Evolutionary conservation across 2,329 filamentous ascomycete genomes (phyloP).

Genomic region (Neospermospora avenae): DNA sequence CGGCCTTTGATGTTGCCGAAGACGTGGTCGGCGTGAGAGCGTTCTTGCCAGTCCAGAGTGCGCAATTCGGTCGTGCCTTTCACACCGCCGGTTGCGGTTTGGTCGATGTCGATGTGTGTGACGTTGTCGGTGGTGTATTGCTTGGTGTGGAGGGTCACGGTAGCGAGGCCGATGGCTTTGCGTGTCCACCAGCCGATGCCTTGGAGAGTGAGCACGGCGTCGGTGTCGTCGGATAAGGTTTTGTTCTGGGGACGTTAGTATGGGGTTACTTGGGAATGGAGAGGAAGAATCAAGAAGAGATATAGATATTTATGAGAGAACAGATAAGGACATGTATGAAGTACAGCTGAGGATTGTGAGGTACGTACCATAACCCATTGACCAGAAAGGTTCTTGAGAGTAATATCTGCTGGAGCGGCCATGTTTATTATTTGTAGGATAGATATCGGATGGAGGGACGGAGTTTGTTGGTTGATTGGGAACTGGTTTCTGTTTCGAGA

Average conservation of each 20-base stretch:
- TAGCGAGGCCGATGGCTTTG: slow-evolving; percentile 57
- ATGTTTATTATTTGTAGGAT: slow-evolving; percentile 36
- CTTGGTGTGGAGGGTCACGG: slow-evolving; percentile 46
- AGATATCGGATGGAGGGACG: no score
- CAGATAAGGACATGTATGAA: no score
- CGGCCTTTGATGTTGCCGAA: slow-evolving; percentile 57
- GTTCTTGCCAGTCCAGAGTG: slow-evolving; percentile 50
- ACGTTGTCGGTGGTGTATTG: slow-evolving; percentile 42
- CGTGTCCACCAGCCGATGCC: slow-evolving; percentile 56
- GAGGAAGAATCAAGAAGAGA: no score
- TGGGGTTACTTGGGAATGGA: background rate
- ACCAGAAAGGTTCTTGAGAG: slow-evolving; percentile 50
- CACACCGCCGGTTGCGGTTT: slow-evolving; percentile 60
- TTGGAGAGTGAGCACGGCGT: slow-evolving; percentile 57
- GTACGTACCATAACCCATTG: slow-evolving; percentile 48
- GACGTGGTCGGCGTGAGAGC: slow-evolving; percentile 56
- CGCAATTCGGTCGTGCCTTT: slow-evolving; percentile 57
- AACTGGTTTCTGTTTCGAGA: no score
- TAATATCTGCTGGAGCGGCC: slow-evolving; percentile 52
- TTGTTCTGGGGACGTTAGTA: slow-evolving; percentile 49
- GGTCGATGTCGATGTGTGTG: slow-evolving; percentile 55
- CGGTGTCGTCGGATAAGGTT: slow-evolving; percentile 53
- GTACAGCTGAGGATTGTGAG: background rate
- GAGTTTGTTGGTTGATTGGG: no score
- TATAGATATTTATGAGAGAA: no score